Base-by-base conservation (phyloP, 805 yeast species). In the Kregervanrija pseudodelftensis region DNA sequence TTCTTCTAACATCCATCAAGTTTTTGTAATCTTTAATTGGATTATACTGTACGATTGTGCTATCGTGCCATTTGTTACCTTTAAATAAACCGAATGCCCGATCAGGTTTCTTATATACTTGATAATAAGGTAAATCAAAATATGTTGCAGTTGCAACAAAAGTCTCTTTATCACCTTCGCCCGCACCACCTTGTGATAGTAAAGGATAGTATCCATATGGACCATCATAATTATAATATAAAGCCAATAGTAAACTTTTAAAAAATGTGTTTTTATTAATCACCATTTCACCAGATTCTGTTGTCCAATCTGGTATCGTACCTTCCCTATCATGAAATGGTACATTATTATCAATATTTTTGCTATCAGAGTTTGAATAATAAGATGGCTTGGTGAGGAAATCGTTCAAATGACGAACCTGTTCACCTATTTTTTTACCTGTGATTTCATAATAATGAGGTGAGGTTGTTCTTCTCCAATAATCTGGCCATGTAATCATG, bases 81-180 rank as follows among this genome's bases (percentile, higher is more conserved):
- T 47, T 47, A 30, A 40, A 49, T 16, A 37, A 46, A 11, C 54
- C 54, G 33, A 37, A 50, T 3, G 51, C 34, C 15, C 46, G 40
- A 11, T 49, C 53, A 4, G 48, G 49, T 13, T 37, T 55, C 3
- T 66, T 61, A 36, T 67, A 64, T 5, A 79, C 79, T 57, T 78
- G 83, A 56, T 79, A 79, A 50, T 67, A 79, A 1, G 70, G 64
- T 42, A 74, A 61, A 2, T 64, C 61, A 30, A 73, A 63, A 10
- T 72, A 74, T 30, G 71, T 69, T 2, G 87, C 82, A 1, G 88
- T 85, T 0, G 88, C 85, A 43, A 81, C 67, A 48, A 82, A 81
- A 0, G 91, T 82, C 52, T 84, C 91, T 56, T 84, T 85, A 58
- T 85, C 91, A 41, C 91, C 93, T 64, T 82, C 87, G n/a, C 93